A percentile compares a stretch with the other conserved stretches of the same genome.
Conservation (phyloP, 441 rosid species). For the Breynia disticha region DNA sequence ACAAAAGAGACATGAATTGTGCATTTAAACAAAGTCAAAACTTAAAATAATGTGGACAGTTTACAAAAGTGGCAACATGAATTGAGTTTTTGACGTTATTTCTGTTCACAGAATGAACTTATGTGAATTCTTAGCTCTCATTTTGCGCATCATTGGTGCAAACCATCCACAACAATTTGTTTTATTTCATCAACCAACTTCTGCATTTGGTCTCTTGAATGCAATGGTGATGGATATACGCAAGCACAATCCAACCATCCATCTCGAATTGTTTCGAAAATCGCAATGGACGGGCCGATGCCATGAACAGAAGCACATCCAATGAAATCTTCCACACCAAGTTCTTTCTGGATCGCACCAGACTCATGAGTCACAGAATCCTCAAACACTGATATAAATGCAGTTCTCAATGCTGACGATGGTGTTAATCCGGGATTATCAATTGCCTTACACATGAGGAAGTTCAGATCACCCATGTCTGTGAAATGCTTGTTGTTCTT, state of each 20-base stretch:
- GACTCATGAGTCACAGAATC: slow-evolving; percentile 42
- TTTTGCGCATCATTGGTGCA: slow-evolving; percentile 1
- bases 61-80: too few relatives aligned
- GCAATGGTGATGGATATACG: slow-evolving; percentile 76
- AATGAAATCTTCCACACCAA: slow-evolving; percentile 46
- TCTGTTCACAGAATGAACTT: neutral
- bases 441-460: slow-evolving; percentile 74
- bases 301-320: slow-evolving; percentile 84
- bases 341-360: slow-evolving; percentile 12
- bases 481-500: slow-evolving; percentile 64
- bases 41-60: too few relatives aligned
- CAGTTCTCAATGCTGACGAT: slow-evolving; percentile 53
- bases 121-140: too few relatives aligned
- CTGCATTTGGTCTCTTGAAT: slow-evolving; percentile 74
- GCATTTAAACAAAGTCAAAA: too few relatives aligned
- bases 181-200: slow-evolving; percentile 46
- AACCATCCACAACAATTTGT: slow-evolving; percentile 39
- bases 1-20: too few relatives aligned
- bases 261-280: slow-evolving; percentile 63
- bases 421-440: slow-evolving; percentile 72
- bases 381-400: slow-evolving; percentile 69
- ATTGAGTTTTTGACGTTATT: too few relatives aligned
- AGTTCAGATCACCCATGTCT: slow-evolving; percentile 76
- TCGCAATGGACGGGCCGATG: slow-evolving; percentile 59
- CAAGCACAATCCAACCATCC: slow-evolving; percentile 57